A percentile compares a stretch with the other conserved stretches of the same genome.
phyloP scores from a whole-genome alignment of 177 flowering plant species.

The Vitis hybrid region DNA sequence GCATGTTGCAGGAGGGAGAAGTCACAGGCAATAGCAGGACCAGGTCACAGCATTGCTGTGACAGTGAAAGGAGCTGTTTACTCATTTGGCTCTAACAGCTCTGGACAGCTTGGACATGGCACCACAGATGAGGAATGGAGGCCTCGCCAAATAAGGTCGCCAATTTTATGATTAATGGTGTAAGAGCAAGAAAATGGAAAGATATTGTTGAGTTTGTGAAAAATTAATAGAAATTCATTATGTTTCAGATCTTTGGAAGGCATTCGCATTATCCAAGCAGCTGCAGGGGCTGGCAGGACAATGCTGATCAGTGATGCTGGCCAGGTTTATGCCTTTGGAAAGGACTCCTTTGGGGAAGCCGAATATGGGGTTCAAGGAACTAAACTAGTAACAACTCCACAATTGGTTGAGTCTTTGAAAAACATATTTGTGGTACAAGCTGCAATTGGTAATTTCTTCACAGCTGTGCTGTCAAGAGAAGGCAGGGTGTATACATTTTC shows the following conservation, averaged over 20 bases:
- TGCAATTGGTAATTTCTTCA: constrained; percentile 93
- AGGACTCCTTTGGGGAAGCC: constrained; percentile 87
- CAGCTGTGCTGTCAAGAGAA: constrained; percentile 91
- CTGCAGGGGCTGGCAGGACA: constrained; percentile 88
- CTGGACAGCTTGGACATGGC: constrained; percentile 97
- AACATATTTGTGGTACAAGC: constrained; percentile 92
- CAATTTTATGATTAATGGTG: constrained; percentile 3
- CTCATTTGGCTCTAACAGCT: constrained; percentile 89
- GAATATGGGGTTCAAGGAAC: constrained; percentile 70
- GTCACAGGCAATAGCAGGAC: constrained; percentile 91
- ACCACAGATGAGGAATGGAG: constrained; percentile 71
- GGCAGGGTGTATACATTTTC: constrained; percentile 93
- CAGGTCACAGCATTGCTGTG: constrained; percentile 93
- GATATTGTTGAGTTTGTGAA: constrained; percentile 4
- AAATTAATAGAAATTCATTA: constrained; percentile 23
- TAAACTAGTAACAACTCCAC: constrained; percentile 61
- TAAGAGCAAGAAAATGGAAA: constrained; percentile 9
- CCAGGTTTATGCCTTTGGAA: constrained; percentile 83
- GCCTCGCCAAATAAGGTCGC: constrained; percentile 83
- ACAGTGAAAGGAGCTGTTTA: constrained; percentile 78
- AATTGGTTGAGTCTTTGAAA: constrained; percentile 76
- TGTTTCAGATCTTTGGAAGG: constrained; percentile 84
- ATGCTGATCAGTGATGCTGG: constrained; percentile 93
- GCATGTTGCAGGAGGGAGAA: constrained; percentile 81
- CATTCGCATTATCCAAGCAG: constrained; percentile 87